Percentiles rank a stretch among this genome's conserved stretches.
phyloP scores from a whole-genome alignment of 805 yeast species.

The Metschnikowia gelsemii region DNA sequence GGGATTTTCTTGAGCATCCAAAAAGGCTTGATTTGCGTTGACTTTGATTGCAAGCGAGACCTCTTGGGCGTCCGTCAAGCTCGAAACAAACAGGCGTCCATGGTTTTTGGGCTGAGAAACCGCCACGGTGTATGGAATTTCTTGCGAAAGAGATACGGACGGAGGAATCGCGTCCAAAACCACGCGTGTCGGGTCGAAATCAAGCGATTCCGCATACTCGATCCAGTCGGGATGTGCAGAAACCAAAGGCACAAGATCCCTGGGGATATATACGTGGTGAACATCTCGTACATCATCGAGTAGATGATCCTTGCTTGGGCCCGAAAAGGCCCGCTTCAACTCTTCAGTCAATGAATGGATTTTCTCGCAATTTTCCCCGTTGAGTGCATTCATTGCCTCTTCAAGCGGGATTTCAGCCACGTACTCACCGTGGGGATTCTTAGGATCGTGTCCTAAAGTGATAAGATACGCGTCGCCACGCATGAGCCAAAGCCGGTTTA shows the following conservation, averaged over 20 bases:
- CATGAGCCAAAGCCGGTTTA: conserved; percentile 15
- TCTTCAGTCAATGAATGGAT: not conserved
- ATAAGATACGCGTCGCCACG: conserved; percentile 6
- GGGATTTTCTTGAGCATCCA: not conserved
- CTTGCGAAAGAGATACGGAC: conserved; percentile 6
- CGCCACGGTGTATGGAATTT: conserved; percentile 7
- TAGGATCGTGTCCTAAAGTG: conserved; percentile 5
- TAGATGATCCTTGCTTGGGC: conserved; percentile 2
- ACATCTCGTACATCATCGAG: conserved; percentile 13
- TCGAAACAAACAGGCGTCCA: not conserved
- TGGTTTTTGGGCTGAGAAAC: no score
- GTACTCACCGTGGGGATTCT: conserved; percentile 17
- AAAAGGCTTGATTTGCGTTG: conserved; percentile 6
- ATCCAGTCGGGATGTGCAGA: conserved; percentile 11
- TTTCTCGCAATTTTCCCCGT: not conserved
- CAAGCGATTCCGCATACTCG: conserved; percentile 3
- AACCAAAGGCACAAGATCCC: conserved; percentile 1
- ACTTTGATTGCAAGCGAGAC: conserved; percentile 8
- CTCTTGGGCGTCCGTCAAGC: conserved; percentile 8
- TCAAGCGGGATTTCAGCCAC: conserved; percentile 10
- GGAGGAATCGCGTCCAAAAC: conserved; percentile 5
- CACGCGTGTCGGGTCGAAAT: conserved; percentile 9
- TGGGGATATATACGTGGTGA: conserved; percentile 10
- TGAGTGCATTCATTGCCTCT: conserved; percentile 8
- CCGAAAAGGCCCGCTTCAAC: not conserved